Conservation (phyloP, 305 asterid genomes). For the Fraxinus platypoda region DNA sequence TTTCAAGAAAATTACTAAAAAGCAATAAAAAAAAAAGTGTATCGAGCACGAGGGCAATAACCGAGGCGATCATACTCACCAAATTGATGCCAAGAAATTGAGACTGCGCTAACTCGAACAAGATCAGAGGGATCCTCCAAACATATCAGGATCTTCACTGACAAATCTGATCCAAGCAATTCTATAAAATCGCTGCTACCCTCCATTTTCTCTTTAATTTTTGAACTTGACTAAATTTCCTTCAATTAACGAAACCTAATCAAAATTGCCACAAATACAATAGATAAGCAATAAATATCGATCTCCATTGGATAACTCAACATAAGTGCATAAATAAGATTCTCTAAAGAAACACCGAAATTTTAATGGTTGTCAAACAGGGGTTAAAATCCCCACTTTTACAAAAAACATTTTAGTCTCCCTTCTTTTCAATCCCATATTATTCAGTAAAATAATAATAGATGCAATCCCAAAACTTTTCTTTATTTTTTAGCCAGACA, state of each 20-base stretch:
- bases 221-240: background rate
- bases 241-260: background rate
- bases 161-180: conserved; percentile 59
- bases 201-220: conserved; percentile 36
- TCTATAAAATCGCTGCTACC: conserved; percentile 51
- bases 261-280: background rate
- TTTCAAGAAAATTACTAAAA: background rate
- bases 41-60: background rate
- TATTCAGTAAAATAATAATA: no score
- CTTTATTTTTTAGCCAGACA: no score
- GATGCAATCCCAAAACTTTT: no score
- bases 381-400: no score
- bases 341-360: background rate
- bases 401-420: no score
- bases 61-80: conserved; percentile 42
- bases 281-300: background rate
- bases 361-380: no score
- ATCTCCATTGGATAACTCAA: background rate
- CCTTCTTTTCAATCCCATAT: no score
- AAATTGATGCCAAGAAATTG: conserved; percentile 67
- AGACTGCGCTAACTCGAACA: conserved; percentile 59
- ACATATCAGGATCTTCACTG: conserved; percentile 46
- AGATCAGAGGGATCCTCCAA: conserved; percentile 75
- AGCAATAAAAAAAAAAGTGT: background rate
- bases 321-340: background rate